Evolutionary conservation across 2,329 filamentous ascomycete genomes (phyloP), one percentile per base, ranked within the genome.

Genomic region (Mycosphaerelloides madeirae): DNA sequence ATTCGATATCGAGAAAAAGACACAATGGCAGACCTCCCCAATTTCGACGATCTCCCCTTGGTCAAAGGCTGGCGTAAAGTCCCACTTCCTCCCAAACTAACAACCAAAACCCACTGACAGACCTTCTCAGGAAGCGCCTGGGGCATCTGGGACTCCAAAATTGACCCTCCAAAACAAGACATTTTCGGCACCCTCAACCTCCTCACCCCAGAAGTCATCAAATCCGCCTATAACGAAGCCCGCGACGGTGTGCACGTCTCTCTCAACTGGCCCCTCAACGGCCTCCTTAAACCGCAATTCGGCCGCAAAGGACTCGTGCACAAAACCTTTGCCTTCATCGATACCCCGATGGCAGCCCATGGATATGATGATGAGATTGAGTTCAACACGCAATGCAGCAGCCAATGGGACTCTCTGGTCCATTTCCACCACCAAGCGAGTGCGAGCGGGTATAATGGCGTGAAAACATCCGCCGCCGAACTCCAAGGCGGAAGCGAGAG

Each of bases 381-480:
- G 34, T 67, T 72, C 48, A 74, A 74, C 50, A 74, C 72, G 5
- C 3, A 75, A 50, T 63, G 61, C 38, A 65, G 63, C 25, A 65
- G 58, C 25, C 71, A 74, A 44, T 74, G 71, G 70, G 72, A 75
- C 54, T 65, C 67, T 15, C 62, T 74, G 5, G 65, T 68, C 44
- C 68, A 68, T 46, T 67, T 63, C 51, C 65, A 65, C 44, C 62
- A 64, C 53, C 60, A 65, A 49, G 55, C 65, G 0, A 67, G 67
- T 2, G 68, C 66, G 1, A 55, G 67, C 1, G 69, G 71, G 9
- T 80, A 80, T 58, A 80, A 80, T 43, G 74, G 74, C 25, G 55
- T 66, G 38, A 54, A 68, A 42, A 69, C 56, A 13, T 54, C 18
- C 25, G 52, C 52, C 6, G 47, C 57, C 22, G 55, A 57, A 16